Evolutionary conservation across 768 basidiomycete genomes (phyloP).

Genomic region (Wakefieldia striispora): DNA sequence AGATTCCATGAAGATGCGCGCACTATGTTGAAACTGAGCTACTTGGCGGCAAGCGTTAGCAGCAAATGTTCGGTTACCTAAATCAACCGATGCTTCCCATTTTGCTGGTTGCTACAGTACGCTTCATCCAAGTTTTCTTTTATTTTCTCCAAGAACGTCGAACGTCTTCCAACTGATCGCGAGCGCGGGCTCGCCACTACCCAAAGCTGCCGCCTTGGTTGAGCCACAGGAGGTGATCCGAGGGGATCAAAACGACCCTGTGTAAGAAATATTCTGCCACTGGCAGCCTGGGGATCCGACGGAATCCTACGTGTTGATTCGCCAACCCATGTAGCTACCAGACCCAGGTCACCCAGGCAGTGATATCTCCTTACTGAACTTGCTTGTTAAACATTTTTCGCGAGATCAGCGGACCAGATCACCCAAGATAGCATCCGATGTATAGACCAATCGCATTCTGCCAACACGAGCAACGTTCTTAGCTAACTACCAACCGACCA

Average conservation of each 20-base stretch:
- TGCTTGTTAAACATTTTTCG: constrained; percentile 5
- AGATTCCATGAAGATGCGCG: not conserved
- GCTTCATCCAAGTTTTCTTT: too few species aligned
- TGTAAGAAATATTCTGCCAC: constrained; percentile 5
- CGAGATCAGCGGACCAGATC: constrained; percentile 9
- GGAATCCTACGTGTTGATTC: constrained; percentile 11
- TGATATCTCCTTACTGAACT: not conserved
- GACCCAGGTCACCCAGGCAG: not conserved
- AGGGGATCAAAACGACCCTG: constrained; percentile 8
- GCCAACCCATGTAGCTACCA: not conserved
- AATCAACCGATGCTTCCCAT: not conserved
- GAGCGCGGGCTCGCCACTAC: constrained; percentile 1
- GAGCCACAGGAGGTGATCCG: constrained; percentile 5
- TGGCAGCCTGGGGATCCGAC: constrained; percentile 14
- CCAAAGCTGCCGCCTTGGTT: not conserved
- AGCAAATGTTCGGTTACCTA: too few species aligned
- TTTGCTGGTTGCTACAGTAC: not conserved
- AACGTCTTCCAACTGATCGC: constrained; percentile 3
- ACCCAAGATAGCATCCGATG: constrained; percentile 3
- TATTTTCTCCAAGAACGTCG: not conserved
- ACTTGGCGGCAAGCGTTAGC: too few species aligned
- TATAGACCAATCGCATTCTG: not conserved
- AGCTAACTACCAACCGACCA: constrained; percentile 4
- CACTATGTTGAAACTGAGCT: not conserved
- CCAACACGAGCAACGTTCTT: constrained; percentile 3